A percentile compares a stretch with the other conserved stretches of the same genome.
Evolutionary conservation across 2,329 filamentous ascomycete genomes (phyloP).

Genomic region (Calonectria hongkongensis): DNA sequence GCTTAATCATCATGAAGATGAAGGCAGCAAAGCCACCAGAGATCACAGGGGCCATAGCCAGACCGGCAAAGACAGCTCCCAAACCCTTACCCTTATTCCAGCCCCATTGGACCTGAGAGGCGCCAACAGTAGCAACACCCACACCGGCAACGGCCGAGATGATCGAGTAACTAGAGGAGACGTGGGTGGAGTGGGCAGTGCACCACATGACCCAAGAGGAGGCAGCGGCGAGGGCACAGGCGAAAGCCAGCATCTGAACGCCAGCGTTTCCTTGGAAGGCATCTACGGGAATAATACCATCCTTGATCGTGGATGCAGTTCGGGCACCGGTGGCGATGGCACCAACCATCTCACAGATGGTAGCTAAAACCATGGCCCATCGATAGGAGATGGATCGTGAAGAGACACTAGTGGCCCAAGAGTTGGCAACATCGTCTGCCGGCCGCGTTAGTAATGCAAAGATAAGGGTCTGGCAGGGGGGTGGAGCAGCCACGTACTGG

Average conservation of each 20-base stretch:
- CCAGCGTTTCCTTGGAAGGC: constrained; percentile 77
- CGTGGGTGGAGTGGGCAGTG: constrained; percentile 82
- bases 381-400: constrained; percentile 84
- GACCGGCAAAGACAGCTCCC: constrained; percentile 81
- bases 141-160: constrained; percentile 82
- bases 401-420: constrained; percentile 88
- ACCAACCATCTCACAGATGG: constrained; percentile 80
- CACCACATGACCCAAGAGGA: constrained; percentile 88
- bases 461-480: not conserved
- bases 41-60: constrained; percentile 81
- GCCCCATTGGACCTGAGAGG: constrained; percentile 78
- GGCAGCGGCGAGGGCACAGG: constrained; percentile 78
- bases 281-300: constrained; percentile 79
- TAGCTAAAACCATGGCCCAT: constrained; percentile 80
- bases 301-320: constrained; percentile 87
- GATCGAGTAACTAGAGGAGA: constrained; percentile 83
- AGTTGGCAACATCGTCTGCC: constrained; percentile 87
- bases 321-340: constrained; percentile 80
- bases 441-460: constrained; percentile 32
- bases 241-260: constrained; percentile 81
- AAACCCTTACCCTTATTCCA: constrained; percentile 81
- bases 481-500: constrained; percentile 73
- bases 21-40: constrained; percentile 78
- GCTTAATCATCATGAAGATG: constrained; percentile 80
- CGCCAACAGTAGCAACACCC: constrained; percentile 80